A percentile compares a stretch with the other conserved stretches of the same genome.
Evolutionary conservation across 164 flowering plant genomes (phyloP).

Genomic region (Pachysandra terminalis): DNA sequence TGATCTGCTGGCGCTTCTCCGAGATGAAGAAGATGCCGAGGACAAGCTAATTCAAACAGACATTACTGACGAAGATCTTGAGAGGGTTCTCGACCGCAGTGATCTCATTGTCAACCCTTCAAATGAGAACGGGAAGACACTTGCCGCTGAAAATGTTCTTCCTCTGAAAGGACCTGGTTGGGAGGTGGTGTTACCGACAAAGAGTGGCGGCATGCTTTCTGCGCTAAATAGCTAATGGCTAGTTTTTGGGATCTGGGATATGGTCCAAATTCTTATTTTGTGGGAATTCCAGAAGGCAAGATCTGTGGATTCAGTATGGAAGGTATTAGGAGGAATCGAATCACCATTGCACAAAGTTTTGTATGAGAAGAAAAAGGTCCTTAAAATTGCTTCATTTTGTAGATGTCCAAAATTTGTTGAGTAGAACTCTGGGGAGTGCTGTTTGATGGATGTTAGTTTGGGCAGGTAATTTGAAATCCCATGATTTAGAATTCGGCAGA

Average conservation of each 20-base stretch:
- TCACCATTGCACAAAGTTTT: not conserved
- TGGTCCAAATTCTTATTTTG: not conserved
- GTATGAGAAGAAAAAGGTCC: too few species aligned
- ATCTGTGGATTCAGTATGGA: too few species aligned
- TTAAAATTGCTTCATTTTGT: too few species aligned
- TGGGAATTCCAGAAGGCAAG: not conserved
- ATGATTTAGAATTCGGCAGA: too few species aligned
- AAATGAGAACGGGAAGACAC: too few species aligned
- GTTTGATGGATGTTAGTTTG: too few species aligned
- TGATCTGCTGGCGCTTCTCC: constrained; percentile 67
- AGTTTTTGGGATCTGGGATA: not conserved
- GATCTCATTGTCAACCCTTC: constrained; percentile 53
- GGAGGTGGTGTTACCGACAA: constrained; percentile 82
- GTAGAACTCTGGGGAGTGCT: too few species aligned
- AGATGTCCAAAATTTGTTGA: too few species aligned
- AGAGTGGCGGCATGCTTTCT: constrained; percentile 75
- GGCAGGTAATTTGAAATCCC: too few species aligned
- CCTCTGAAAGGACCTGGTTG: constrained; percentile 97
- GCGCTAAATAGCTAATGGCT: constrained; percentile 47
- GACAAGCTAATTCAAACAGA: constrained; percentile 84
- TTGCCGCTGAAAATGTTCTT: constrained; percentile 22
- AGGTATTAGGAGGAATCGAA: too few species aligned
- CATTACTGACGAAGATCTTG: constrained; percentile 74
- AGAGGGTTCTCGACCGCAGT: constrained; percentile 72
- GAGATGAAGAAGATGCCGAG: constrained; percentile 66